Evolutionary conservation across 163 green algal genomes (phyloP), one percentile per base, ranked within the genome.

Genomic region (Chlamydomonas reinhardtii): DNA sequence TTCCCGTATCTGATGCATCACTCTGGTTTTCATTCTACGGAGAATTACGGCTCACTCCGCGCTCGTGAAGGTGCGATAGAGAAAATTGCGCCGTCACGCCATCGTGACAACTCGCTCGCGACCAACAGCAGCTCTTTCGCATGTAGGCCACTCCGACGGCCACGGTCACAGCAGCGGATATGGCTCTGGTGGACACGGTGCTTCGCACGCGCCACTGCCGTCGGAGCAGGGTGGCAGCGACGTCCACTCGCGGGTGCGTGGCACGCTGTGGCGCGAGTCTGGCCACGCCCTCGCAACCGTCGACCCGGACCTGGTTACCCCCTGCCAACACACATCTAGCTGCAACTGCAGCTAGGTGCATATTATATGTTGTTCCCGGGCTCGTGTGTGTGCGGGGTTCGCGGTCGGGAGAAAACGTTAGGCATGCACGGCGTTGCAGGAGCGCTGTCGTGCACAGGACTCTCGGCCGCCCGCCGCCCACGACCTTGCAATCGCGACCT

Each of bases 1-100:
- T 95, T 95, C 37, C 72, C 91, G 0, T 94, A 93, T 73, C 73
- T 95, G 43, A 90, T 94, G 88, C 90, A 95, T 65, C 90, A 94
- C 69, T 88, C 43, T 22, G 37, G 39, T 24, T 87, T 87, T 24
- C 82, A 87, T 14, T 59, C 72, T 1, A 87, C 82, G 0, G 82
- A 87, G 64, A 87, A 87, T 54, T 87, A 87, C 39, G 82, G 82
- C 22, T 69, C 82, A 14, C 61, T 43, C 14, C 82, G 82, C 39
- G 12, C 19, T 4, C 68, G 68, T 43, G 8, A 74, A 52, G 68
- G 66, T 73, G 66, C 25, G 59, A 66, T 56, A 17, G 48, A 56
- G 48, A 19, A 56, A 56, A 56, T 56, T 56, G 48, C 48, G 34
- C 37, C 69, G 31, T 35, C 65, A 35, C n/a, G 29, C 65, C 65